These are phyloP conservation scores for Rauvolfia tetraphylla DNA, from an alignment of 257 asterid genomes.

Conservation along the genomic window DNA sequence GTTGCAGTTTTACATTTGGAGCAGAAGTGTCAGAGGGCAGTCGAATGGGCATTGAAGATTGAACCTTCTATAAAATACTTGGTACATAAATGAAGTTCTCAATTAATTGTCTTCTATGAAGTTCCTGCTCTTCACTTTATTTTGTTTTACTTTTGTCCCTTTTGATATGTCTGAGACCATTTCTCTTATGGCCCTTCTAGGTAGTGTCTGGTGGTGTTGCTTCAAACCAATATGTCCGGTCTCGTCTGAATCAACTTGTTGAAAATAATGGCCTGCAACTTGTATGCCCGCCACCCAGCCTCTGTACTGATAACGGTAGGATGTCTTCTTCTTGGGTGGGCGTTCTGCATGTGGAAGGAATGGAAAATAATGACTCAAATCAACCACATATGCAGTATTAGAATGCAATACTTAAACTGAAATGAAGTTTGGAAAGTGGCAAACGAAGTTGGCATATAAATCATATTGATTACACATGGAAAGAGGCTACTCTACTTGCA, in stretches of 20 bases:
- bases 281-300: conserved; percentile 95
- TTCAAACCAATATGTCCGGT: conserved; percentile 72
- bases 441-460: background rate
- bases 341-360: background rate
- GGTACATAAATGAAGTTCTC: conserved; percentile 42
- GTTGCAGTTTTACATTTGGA: conserved; percentile 89
- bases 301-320: conserved; percentile 93
- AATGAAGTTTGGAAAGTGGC: too few relatives aligned
- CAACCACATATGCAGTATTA: background rate
- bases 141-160: conserved; percentile 8
- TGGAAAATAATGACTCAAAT: background rate
- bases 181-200: conserved; percentile 34
- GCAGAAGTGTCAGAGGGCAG: conserved; percentile 84
- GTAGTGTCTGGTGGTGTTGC: conserved; percentile 99
- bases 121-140: background rate
- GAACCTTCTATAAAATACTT: conserved; percentile 76
- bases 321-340: background rate
- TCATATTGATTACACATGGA: background rate
- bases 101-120: background rate
- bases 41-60: conserved; percentile 80
- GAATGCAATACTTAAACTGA: background rate
- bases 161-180: conserved; percentile 4
- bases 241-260: conserved; percentile 57
- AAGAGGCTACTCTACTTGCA: background rate
- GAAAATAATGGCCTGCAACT: conserved; percentile 66